phyloP scores from a whole-genome alignment of 805 yeast genomes.

The Metschnikowia koreensis region DNA sequence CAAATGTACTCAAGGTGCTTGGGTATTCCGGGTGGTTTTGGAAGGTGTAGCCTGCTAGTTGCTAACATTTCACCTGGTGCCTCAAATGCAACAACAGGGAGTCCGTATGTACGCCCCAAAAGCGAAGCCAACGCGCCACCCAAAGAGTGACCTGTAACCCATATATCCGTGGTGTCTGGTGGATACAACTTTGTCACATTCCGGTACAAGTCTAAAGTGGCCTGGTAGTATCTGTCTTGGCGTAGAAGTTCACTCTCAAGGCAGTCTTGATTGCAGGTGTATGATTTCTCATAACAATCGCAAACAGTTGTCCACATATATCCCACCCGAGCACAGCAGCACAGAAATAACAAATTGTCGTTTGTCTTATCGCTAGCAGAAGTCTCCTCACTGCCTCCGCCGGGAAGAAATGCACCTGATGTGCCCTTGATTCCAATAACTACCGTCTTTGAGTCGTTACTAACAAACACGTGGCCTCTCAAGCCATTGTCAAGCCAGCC shows the following conservation, averaged over 20 bases:
- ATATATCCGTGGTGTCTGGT: conserved; percentile 55
- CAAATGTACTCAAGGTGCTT: conserved; percentile 75
- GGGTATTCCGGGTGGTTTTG: conserved; percentile 89
- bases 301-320: conserved; percentile 94
- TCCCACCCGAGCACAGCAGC: conserved; percentile 93
- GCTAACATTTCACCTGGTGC: conserved; percentile 93
- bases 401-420: conserved; percentile 66
- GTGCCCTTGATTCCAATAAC: conserved; percentile 90
- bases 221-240: conserved; percentile 79
- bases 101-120: conserved; percentile 83
- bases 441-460: conserved; percentile 55
- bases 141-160: conserved; percentile 94
- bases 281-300: conserved; percentile 81
- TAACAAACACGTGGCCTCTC: conserved; percentile 85
- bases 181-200: conserved; percentile 71
- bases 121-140: conserved; percentile 86
- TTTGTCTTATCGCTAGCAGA: conserved; percentile 77
- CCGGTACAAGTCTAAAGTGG: conserved; percentile 71
- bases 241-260: conserved; percentile 71
- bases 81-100: conserved; percentile 87
- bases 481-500: conserved; percentile 89
- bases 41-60: conserved; percentile 78
- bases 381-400: conserved; percentile 59
- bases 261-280: conserved; percentile 87
- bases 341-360: conserved; percentile 86